phyloP scores from a whole-genome alignment of 2,329 filamentous ascomycete genomes.

The Hypomyces rosellus region DNA sequence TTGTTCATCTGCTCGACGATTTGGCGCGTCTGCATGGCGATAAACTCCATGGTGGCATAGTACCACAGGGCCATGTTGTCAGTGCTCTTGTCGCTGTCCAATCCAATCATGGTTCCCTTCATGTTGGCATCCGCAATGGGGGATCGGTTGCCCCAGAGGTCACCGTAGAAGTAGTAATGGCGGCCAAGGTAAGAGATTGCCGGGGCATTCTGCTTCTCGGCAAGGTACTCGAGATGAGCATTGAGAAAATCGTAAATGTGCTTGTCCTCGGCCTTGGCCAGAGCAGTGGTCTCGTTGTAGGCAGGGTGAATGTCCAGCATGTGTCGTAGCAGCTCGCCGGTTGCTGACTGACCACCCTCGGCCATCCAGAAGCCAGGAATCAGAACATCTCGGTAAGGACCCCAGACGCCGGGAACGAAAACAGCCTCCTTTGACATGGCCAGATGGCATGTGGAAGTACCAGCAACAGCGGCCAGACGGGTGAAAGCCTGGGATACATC shows the following conservation, averaged over 20 bases:
- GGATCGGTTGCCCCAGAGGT: slow-evolving; percentile 93
- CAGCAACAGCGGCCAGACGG: slow-evolving; percentile 86
- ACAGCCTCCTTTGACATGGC: slow-evolving; percentile 91
- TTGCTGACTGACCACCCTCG: slow-evolving; percentile 93
- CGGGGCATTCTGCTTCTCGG: slow-evolving; percentile 61
- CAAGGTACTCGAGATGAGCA: slow-evolving; percentile 72
- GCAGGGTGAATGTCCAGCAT: slow-evolving; percentile 93
- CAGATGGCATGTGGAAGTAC: slow-evolving; percentile 94
- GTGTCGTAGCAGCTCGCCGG: slow-evolving; percentile 88
- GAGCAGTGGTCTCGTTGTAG: slow-evolving; percentile 70
- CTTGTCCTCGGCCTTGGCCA: slow-evolving; percentile 73
- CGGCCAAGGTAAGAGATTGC: slow-evolving; percentile 79
- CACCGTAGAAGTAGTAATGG: slow-evolving; percentile 98
- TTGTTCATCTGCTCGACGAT: slow-evolving; percentile 93
- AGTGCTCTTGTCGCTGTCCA: slow-evolving; percentile 79
- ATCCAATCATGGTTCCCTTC: slow-evolving; percentile 81
- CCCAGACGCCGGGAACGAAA: slow-evolving; percentile 95
- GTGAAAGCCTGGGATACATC: slow-evolving; percentile 90
- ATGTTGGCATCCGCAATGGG: slow-evolving; percentile 90
- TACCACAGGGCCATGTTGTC: slow-evolving; percentile 88
- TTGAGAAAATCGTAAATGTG: slow-evolving; percentile 97
- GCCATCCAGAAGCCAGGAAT: slow-evolving; percentile 94
- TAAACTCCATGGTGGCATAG: slow-evolving; percentile 96
- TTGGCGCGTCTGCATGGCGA: slow-evolving; percentile 91
- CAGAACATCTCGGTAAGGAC: slow-evolving; percentile 90